Base-by-base conservation (phyloP, 345 rosid genomes). In the Boechera divaricarpa region DNA sequence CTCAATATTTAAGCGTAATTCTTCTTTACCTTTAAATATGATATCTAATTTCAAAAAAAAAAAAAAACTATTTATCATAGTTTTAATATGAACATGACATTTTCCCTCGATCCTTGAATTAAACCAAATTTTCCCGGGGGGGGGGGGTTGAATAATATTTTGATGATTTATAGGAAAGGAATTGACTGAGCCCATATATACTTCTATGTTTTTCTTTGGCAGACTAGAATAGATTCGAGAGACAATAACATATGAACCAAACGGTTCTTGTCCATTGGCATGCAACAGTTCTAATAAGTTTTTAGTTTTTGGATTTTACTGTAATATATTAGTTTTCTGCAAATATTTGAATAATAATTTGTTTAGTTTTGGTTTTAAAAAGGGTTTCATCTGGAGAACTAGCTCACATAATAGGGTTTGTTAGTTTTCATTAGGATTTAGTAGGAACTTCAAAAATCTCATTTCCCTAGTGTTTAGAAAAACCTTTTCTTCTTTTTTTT, bases 91-190 rank as follows among this genome's bases (percentile, higher is more conserved):
- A 54, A 29, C 42, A 73, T 24, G 15, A 57, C 41, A 54, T 7
- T 66, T 48, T 28, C 49, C 64, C 31, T 35, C 70, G 31, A 21
- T 18, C 32, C 32, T 61, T 21, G 8, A 57, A 58, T 28, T 13
- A 6, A 41, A 62, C 62, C 69, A 44, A 42, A 49, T 8, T 8
- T 60, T 60, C 41, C 39, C n/a, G n/a, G n/a, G n/a, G n/a, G n/a
- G n/a, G n/a, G 58, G 59, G 67, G 33, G 31, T 28, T 51, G 10
- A 61, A 33, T 35, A 49, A 7, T 58, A 58, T 5, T 18, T 58
- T 76, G 45, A 68, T 60, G 47, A 76, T 31, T 77, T 8, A n/a
- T 42, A 48, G 42, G 56, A 54, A 64, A 54, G 28, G 21, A 38
- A 11, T 38, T 58, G 68, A 58, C 44, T n/a, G 24, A 58, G 61